Evolutionary conservation across 1,284 basidiomycete genomes (phyloP).

Genomic region (Heterobasidion annosum): DNA sequence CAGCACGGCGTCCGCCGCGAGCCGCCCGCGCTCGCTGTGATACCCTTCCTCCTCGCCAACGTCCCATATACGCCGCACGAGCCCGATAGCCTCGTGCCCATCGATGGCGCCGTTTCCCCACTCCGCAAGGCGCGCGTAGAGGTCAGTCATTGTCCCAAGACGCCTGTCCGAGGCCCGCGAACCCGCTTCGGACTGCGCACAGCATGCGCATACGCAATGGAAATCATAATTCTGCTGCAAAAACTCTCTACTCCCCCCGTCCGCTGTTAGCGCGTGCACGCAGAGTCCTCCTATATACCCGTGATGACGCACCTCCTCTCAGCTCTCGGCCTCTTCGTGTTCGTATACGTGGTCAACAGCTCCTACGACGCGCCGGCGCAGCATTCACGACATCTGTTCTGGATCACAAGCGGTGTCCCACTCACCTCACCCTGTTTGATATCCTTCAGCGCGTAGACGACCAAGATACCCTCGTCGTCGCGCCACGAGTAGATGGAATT

Average conservation of each 20-base stretch:
- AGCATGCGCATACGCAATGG: slow-evolving; percentile 45
- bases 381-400: not conserved
- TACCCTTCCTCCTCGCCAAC: slow-evolving; percentile 52
- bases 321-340: too few relatives aligned
- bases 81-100: slow-evolving; percentile 37
- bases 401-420: not conserved
- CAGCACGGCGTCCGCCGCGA: slow-evolving; percentile 50
- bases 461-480: slow-evolving; percentile 32
- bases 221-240: slow-evolving; percentile 45
- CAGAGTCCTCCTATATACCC: not conserved
- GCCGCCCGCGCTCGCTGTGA: slow-evolving; percentile 49
- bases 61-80: slow-evolving; percentile 42
- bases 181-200: slow-evolving; percentile 36
- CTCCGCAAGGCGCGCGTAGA: slow-evolving; percentile 32
- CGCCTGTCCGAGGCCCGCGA: slow-evolving; percentile 41
- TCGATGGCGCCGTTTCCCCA: slow-evolving; percentile 37
- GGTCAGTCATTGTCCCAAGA: slow-evolving; percentile 31
- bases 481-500: slow-evolving; percentile 54
- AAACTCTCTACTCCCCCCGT: slow-evolving; percentile 25
- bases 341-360: not conserved
- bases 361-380: not conserved
- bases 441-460: slow-evolving; percentile 47
- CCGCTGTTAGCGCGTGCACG: slow-evolving; percentile 50
- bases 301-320: too few relatives aligned
- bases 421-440: slow-evolving; percentile 41